Percentiles rank a stretch among this genome's conserved stretches.
Evolutionary conservation across 2,329 filamentous ascomycete species (phyloP).

Genomic region (Aureobasidium sp.): DNA sequence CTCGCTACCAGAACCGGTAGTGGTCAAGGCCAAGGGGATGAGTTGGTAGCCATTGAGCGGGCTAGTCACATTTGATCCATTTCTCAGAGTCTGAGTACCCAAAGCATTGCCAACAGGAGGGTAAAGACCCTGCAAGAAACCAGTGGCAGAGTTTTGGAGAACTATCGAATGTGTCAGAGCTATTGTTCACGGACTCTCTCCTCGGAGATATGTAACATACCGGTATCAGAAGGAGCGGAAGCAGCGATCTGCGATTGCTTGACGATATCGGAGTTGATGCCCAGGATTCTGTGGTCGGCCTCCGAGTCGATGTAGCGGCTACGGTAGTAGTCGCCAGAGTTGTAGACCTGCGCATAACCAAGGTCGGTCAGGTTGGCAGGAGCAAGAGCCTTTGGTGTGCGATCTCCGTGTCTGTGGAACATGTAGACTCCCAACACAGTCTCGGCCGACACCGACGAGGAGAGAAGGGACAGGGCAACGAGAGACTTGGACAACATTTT

Average conservation of each 20-base stretch:
- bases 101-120: constrained; percentile 56
- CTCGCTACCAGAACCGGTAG: constrained; percentile 40
- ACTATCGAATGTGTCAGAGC: constrained; percentile 36
- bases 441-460: constrained; percentile 39
- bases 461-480: constrained; percentile 21
- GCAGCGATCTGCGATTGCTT: constrained; percentile 63
- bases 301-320: constrained; percentile 60
- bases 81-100: constrained; percentile 55
- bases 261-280: constrained; percentile 58
- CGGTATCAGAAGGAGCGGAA: constrained; percentile 58
- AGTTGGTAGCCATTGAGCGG: constrained; percentile 79
- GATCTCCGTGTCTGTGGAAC: constrained; percentile 84
- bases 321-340: constrained; percentile 67
- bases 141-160: constrained; percentile 69
- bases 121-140: constrained; percentile 80
- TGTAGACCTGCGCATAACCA: constrained; percentile 67
- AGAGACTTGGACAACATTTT: constrained; percentile 15
- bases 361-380: constrained; percentile 69
- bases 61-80: constrained; percentile 56
- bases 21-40: constrained; percentile 61
- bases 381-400: constrained; percentile 66
- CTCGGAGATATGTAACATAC: not conserved
- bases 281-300: constrained; percentile 53
- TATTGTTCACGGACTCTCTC: not conserved
- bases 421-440: constrained; percentile 75